A percentile compares a stretch with the other conserved stretches of the same genome.
phyloP scores from a whole-genome alignment of 2,329 filamentous ascomycete genomes.

The Phyllachora maydis region DNA sequence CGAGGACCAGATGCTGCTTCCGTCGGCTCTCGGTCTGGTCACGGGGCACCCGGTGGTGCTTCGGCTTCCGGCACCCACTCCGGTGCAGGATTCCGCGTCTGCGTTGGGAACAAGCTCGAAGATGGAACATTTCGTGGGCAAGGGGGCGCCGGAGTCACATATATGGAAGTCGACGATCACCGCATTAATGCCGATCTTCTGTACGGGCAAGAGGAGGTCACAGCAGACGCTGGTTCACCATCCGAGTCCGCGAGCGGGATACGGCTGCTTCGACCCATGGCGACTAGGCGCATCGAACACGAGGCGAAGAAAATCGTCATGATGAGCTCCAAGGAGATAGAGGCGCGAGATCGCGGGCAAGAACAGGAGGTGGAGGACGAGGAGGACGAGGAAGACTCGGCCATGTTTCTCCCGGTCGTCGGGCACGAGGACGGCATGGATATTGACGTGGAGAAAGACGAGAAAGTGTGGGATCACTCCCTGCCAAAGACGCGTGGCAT shows the following conservation, averaged over 20 bases:
- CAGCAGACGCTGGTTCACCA: too few relatives aligned
- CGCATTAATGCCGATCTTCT: slow-evolving; percentile 37
- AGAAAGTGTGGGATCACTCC: slow-evolving; percentile 19
- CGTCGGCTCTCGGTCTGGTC: too few relatives aligned
- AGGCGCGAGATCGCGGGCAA: slow-evolving; percentile 29
- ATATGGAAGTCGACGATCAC: slow-evolving; percentile 15
- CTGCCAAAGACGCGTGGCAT: slow-evolving; percentile 10
- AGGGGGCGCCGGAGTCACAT: too few relatives aligned
- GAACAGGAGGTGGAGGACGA: slow-evolving; percentile 13
- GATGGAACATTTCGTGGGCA: too few relatives aligned
- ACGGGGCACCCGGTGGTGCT: too few relatives aligned
- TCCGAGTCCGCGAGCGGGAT: too few relatives aligned
- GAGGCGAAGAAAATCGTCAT: slow-evolving; percentile 31
- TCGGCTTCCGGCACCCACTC: too few relatives aligned
- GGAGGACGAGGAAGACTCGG: slow-evolving; percentile 4
- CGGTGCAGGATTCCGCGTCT: too few relatives aligned
- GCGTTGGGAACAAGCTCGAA: too few relatives aligned
- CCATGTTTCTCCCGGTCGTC: too few relatives aligned
- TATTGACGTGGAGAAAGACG: slow-evolving; percentile 11
- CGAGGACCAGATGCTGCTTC: too few relatives aligned
- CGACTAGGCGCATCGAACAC: slow-evolving; percentile 31
- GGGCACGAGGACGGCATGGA: slow-evolving; percentile 2
- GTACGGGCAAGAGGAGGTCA: slow-evolving; percentile 21
- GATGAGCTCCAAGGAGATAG: slow-evolving; percentile 34
- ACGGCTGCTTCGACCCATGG: too few relatives aligned